Conservation (phyloP, 1,284 basidiomycete genomes). For the Lentinula novae-zelandiae region DNA sequence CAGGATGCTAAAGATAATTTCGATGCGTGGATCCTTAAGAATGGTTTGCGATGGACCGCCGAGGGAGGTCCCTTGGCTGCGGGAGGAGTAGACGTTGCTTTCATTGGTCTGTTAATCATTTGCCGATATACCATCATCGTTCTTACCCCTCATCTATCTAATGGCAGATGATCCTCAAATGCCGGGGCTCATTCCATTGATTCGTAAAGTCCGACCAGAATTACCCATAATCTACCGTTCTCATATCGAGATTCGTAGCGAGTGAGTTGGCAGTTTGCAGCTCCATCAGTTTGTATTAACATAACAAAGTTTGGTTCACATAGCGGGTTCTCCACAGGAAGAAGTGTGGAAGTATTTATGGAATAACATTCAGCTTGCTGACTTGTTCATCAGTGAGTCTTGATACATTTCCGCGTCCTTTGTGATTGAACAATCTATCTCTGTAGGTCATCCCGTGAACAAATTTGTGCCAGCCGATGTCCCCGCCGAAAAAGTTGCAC, state of each 20-base stretch:
- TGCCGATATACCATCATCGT: neutral
- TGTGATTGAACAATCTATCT: neutral
- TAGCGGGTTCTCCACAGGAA: conserved; percentile 74
- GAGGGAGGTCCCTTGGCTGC: conserved; percentile 75
- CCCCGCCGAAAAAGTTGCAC: conserved; percentile 61
- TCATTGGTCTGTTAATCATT: conserved; percentile 57
- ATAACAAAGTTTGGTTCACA: conserved; percentile 38
- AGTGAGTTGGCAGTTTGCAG: conserved; percentile 36
- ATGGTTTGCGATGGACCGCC: conserved; percentile 74
- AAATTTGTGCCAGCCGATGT: conserved; percentile 86
- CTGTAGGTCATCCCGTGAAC: conserved; percentile 74
- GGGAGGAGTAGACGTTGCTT: conserved; percentile 79
- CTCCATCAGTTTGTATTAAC: neutral
- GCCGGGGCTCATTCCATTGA: conserved; percentile 85
- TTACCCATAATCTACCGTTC: conserved; percentile 86
- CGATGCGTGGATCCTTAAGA: conserved; percentile 86
- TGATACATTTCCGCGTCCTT: neutral
- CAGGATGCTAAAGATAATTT: conserved; percentile 75
- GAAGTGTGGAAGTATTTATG: conserved; percentile 89
- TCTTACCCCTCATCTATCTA: conserved; percentile 7
- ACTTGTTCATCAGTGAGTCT: conserved; percentile 75
- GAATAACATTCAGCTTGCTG: conserved; percentile 82
- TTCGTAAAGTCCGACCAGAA: conserved; percentile 75
- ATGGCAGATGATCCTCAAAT: conserved; percentile 75
- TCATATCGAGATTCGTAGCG: conserved; percentile 86